Evolutionary conservation across 2,329 filamentous ascomycete species (phyloP), one percentile per base, ranked within the genome.

Genomic region (Neofusicoccum sp.): DNA sequence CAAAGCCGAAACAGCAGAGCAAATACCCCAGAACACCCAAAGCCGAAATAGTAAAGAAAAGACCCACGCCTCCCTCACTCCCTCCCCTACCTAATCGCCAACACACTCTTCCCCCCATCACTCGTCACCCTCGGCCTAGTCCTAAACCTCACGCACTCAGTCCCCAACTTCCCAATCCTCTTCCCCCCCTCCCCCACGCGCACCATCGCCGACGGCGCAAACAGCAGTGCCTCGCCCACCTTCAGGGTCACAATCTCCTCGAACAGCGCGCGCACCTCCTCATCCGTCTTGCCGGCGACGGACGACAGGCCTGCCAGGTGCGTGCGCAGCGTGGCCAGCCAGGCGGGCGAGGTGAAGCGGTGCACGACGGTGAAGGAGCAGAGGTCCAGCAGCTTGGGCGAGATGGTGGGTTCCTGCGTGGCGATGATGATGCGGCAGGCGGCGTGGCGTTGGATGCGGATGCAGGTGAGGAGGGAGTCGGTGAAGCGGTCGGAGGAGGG

Each of bases 351-450:
- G 0, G 80, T 85, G 71, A 93, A 93, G 0, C 87, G 81, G 68
- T 93, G 89, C 0, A 92, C 85, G 14, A 92, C 79, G 0, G 85
- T 89, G n/a, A 89, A 76, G 1, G 84, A 86, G 70, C 87, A 91
- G 0, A 93, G 77, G 58, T 91, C 88, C 0, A 93, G 79, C 0
- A 95, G 79, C 14, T 81, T 80, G 0, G 86, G 84, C 0, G 86
- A 87, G 3, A 93, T 80, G 0, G 88, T 90, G 0, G 89, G 90
- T 67, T 93, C 90, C 68, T 95, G 89, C 0, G 89, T 93, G 0
- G 89, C 86, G 33, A 93, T 86, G 43, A 93, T 70, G 4, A 92
- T 79, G 0, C 89, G 82, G 0, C 83, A 80, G 0, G 82, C 89
- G 0, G 86, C 73, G 68, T 93, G 90, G 0, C 89, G 85, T 71